phyloP scores from a whole-genome alignment of 257 asterid species.

The Rhazya stricta region DNA sequence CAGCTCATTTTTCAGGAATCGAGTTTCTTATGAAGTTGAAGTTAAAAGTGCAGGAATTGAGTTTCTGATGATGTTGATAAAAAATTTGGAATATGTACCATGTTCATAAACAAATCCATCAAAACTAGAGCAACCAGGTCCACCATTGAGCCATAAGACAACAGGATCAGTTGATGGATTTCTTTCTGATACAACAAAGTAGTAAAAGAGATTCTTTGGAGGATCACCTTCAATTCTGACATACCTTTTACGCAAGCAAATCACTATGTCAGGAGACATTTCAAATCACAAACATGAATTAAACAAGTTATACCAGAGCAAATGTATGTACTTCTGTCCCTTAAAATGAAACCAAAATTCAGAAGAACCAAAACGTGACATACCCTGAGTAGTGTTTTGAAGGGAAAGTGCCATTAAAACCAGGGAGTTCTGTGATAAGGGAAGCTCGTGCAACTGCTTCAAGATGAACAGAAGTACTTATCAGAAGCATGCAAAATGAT shows the following conservation, averaged over 20 bases:
- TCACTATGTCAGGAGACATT: not conserved
- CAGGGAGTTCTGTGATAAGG: constrained; percentile 40
- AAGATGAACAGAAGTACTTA: not conserved
- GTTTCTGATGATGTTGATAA: not conserved
- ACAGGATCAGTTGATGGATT: constrained; percentile 45
- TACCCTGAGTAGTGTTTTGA: constrained; percentile 60
- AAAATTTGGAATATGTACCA: constrained; percentile 25
- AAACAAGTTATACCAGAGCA: not conserved
- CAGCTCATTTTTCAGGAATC: not conserved
- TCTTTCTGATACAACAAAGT: constrained; percentile 51
- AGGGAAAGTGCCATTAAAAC: constrained; percentile 52
- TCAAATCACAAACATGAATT: not conserved
- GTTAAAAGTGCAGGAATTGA: not conserved
- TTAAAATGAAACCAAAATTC: not conserved
- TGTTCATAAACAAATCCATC: constrained; percentile 69
- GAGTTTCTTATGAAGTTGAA: not conserved
- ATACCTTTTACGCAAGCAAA: constrained; percentile 24
- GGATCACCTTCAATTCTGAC: constrained; percentile 30
- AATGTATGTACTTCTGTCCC: not conserved
- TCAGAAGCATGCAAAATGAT: not conserved
- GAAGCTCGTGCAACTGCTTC: constrained; percentile 45
- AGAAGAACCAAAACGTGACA: not conserved
- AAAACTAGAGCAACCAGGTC: constrained; percentile 66
- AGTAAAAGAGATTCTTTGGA: constrained; percentile 48
- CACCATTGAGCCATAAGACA: constrained; percentile 65